phyloP scores from a whole-genome alignment of 345 rosid genomes.

The Rhodamnia rubescens region DNA sequence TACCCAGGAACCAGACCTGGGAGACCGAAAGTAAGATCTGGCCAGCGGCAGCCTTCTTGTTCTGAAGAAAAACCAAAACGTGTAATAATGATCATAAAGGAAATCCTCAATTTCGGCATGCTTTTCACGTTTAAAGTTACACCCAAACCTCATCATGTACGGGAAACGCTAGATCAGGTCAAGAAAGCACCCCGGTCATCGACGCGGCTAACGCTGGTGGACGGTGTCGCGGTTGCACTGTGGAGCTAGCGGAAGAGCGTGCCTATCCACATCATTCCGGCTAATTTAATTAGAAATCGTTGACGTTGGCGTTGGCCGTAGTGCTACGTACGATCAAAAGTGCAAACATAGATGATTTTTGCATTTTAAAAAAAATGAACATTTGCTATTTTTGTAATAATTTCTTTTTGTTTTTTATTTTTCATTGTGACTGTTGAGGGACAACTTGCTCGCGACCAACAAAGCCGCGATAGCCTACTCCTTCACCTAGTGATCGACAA shows the following conservation, averaged over 20 bases:
- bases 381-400: too few species aligned
- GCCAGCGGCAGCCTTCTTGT: neutral
- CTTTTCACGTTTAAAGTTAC: neutral
- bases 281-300: too few species aligned
- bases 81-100: too few species aligned
- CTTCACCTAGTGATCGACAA: too few species aligned
- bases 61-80: neutral
- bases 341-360: too few species aligned
- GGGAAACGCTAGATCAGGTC: neutral
- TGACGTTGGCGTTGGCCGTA: accelerated
- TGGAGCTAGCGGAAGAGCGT: neutral
- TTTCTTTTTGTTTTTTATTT: too few species aligned
- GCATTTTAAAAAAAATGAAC: neutral
- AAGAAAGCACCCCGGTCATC: neutral
- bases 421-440: too few species aligned
- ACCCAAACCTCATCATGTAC: neutral
- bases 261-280: too few species aligned
- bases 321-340: accelerated
- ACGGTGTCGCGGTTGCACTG: neutral
- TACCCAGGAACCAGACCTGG: neutral
- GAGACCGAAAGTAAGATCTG: neutral
- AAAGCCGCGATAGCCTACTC: too few species aligned
- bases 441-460: too few species aligned
- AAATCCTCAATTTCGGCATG: neutral
- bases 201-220: neutral